phyloP scores from a whole-genome alignment of 1,139 yeast species.

The Lipomyces yarrowii region DNA sequence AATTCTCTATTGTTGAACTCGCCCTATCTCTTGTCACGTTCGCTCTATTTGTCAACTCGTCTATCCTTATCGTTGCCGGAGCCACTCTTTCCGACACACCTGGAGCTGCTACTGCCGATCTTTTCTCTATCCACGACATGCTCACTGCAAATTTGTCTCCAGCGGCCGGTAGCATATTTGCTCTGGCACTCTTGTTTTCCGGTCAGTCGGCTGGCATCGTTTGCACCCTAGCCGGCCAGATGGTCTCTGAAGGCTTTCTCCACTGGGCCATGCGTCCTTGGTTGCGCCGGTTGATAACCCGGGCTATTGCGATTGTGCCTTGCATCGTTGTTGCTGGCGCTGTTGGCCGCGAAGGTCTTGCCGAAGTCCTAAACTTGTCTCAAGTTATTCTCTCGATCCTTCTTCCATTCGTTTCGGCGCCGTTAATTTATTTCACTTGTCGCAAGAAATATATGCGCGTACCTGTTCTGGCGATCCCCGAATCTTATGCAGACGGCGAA shows the following conservation, averaged over 20 bases:
- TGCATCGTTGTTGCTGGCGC: conserved; percentile 76
- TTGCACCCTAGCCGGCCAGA: conserved; percentile 96
- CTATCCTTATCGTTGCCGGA: conserved; percentile 84
- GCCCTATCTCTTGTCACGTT: conserved; percentile 74
- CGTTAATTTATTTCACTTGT: conserved; percentile 81
- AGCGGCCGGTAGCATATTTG: conserved; percentile 92
- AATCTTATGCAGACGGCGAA: conserved; percentile 25
- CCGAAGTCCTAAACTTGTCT: conserved; percentile 75
- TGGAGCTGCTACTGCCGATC: conserved; percentile 82
- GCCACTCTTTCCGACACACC: conserved; percentile 70
- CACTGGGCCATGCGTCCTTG: conserved; percentile 87
- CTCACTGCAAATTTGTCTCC: conserved; percentile 73
- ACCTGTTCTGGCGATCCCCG: conserved; percentile 32
- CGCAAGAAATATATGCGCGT: conserved; percentile 78
- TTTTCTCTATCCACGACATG: conserved; percentile 79
- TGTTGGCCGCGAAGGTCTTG: conserved; percentile 84
- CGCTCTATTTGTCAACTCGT: conserved; percentile 82
- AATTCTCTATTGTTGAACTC: conserved; percentile 73
- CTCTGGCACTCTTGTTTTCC: conserved; percentile 87
- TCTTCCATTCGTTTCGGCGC: conserved; percentile 88
- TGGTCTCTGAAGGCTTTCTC: conserved; percentile 92
- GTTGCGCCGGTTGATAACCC: conserved; percentile 76
- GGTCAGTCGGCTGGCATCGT: conserved; percentile 98
- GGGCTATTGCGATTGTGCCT: conserved; percentile 85
- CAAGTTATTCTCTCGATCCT: conserved; percentile 86